Conservation (phyloP, 2,329 filamentous ascomycete species). For the Ceratocystis diversiconidia region DNA sequence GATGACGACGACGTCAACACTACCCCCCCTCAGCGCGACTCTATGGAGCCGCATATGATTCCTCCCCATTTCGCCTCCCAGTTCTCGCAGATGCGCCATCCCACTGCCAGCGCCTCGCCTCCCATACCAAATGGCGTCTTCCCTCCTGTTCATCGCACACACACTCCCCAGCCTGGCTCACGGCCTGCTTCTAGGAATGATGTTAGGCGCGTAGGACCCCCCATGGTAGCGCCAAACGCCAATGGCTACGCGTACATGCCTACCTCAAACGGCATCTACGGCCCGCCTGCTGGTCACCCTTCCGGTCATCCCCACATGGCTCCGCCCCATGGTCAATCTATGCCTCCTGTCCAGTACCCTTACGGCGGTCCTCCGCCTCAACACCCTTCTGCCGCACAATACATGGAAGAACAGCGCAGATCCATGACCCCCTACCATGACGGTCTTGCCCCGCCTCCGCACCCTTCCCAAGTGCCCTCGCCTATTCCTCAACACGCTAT, state of each 20-base stretch:
- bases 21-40: constrained; percentile 56
- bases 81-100: constrained; percentile 69
- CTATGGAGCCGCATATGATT: constrained; percentile 45
- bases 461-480: constrained; percentile 43
- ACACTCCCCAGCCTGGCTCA: constrained; percentile 22
- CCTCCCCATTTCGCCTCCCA: constrained; percentile 57
- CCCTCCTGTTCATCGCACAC: constrained; percentile 26
- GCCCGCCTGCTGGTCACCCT: constrained; percentile 19
- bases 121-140: constrained; percentile 63
- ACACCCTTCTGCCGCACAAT: constrained; percentile 45
- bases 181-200: constrained; percentile 22
- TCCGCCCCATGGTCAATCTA: constrained; percentile 4
- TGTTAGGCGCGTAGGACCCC: constrained; percentile 27
- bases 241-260: constrained; percentile 19
- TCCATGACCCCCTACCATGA: constrained; percentile 40
- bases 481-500: constrained; percentile 26
- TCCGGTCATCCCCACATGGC: constrained; percentile 6
- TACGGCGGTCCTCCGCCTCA: constrained; percentile 24
- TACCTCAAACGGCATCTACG: constrained; percentile 23
- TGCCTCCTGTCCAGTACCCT: constrained; percentile 20
- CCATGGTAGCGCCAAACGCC: constrained; percentile 21
- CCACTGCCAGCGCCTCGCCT: constrained; percentile 74
- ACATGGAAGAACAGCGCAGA: constrained; percentile 61
- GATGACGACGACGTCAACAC: constrained; percentile 63
- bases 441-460: constrained; percentile 37